Conservation (phyloP, 331 rosid genomes). For the Quercus phellos region DNA sequence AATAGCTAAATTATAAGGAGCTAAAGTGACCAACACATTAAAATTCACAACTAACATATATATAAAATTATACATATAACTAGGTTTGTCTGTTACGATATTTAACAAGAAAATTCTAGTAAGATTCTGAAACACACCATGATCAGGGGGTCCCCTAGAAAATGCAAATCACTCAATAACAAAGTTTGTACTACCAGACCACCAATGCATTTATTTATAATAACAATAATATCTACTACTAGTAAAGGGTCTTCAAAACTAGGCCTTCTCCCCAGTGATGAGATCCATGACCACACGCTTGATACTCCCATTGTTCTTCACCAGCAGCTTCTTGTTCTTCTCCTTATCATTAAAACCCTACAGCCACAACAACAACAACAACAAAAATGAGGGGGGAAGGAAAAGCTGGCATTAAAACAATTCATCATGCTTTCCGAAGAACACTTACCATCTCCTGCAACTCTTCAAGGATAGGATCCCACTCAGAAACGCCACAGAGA, state of each 20-base stretch:
- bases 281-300: slow-evolving; percentile 91
- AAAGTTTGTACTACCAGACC: neutral
- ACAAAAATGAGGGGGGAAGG: neutral
- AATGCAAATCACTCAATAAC: neutral
- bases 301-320: slow-evolving; percentile 85
- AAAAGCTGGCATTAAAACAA: neutral
- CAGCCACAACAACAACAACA: slow-evolving; percentile 15
- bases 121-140: neutral
- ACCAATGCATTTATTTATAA: slow-evolving; percentile 17
- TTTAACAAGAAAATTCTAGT: neutral
- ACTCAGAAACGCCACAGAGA: slow-evolving; percentile 69
- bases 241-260: slow-evolving; percentile 2
- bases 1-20: neutral
- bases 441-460: slow-evolving; percentile 69
- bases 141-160: neutral
- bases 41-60: neutral
- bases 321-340: slow-evolving; percentile 67
- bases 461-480: slow-evolving; percentile 90
- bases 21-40: neutral
- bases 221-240: neutral
- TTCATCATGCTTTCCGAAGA: neutral
- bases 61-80: neutral
- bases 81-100: neutral
- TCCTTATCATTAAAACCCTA: slow-evolving; percentile 75
- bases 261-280: slow-evolving; percentile 49